Base-by-base conservation (phyloP, 2,329 filamentous ascomycete species). In the Colletotrichum scovillei region DNA sequence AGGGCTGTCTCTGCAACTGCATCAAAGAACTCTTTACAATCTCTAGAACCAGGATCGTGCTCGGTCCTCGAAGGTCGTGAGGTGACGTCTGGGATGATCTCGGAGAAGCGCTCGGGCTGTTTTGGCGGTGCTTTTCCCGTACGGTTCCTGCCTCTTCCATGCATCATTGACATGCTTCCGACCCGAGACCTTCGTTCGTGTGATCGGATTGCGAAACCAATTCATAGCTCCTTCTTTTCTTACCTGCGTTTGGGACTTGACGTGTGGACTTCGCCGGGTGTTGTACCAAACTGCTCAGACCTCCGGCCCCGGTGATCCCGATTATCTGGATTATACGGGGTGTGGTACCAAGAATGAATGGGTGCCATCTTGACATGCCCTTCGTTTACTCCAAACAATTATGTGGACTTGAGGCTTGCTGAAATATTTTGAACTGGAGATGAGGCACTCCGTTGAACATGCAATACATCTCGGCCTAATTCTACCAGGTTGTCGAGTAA, bases 1-100 rank as follows among this genome's bases (percentile, higher is more conserved):
- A 49, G 57, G 66, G 70, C 70, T 64, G 66, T 35, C 32, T 42
- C 59, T 60, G 32, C 42, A 49, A 4, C 59, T 60, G 26, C 19
- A 49, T 49, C n/a, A 19, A 19, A 8, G 42, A 49, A 55, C 19
- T 69, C 42, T 16, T 59, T 32, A 24, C 24, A n/a, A 53, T 26
- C 59, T 12, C 38, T 35, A 49, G 19, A 49, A 49, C 28, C 28
- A 3, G 24, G 3, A 60, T 58, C 32, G 14, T 8, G 30, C 42
- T 35, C 32, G 2, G 32, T 22, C 46, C 5, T 22, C 64, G 58
- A 58, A 57, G 28, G 64, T 52, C 64, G 52, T 58, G 32, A 42
- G 16, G 46, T 35, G 63, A 56, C n/a, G 46, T 63, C 32, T 49
- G 63, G 30, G 35, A 38, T 19, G 26, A 30, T 32, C 9, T 49